Evolutionary conservation across 2,329 filamentous ascomycete genomes (phyloP), one percentile per base, ranked within the genome.

Genomic region (Fusarium sp.): DNA sequence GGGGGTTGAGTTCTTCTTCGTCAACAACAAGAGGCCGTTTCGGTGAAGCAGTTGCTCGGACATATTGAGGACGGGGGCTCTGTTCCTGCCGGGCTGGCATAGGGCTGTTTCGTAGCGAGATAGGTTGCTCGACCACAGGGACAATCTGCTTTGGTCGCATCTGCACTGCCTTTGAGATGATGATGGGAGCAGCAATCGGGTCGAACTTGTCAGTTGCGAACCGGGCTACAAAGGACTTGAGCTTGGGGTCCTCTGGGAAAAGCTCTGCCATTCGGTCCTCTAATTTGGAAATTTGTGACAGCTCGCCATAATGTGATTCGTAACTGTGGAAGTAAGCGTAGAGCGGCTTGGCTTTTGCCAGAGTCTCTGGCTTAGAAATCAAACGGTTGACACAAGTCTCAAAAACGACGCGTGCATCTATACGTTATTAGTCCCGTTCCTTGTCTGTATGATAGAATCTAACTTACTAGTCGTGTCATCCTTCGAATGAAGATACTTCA

Each of bases 241-340:
- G 84, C 57, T 88, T 90, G 4, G 93, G 91, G 74, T 97, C 95
- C 61, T 94, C 90, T 1, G 94, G 94, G 79, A 93, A 99, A n/a
- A 97, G 85, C 75, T 97, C 94, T 23, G 88, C 87, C 94, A 99
- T 98, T 46, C 96, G 90, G 74, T 91, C 91, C 79, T 99, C 97
- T 16, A 99, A 85, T 77, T 97, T 96, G 69, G 90, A 89, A 55
- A 99, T 93, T 74, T 98, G 94, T 8, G 92, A 89, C 7, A 98
- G 86, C 77, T 99, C 96, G 57, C 97, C 96, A 75, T 94, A 99
- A 69, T 94, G 90, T 12, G 94, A 94, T 81, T 99, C 96, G 77
- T 97, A 97, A 72, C 94, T 91, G 80, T 99, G 95, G 78, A 99
- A 95, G 80, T 95, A 98, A 4, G 89, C 85, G 74, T 97, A 97